Percentiles rank a stretch among this genome's conserved stretches.
Conservation (phyloP, 1,139 yeast species). For the Debaryomyces singareniensis region DNA sequence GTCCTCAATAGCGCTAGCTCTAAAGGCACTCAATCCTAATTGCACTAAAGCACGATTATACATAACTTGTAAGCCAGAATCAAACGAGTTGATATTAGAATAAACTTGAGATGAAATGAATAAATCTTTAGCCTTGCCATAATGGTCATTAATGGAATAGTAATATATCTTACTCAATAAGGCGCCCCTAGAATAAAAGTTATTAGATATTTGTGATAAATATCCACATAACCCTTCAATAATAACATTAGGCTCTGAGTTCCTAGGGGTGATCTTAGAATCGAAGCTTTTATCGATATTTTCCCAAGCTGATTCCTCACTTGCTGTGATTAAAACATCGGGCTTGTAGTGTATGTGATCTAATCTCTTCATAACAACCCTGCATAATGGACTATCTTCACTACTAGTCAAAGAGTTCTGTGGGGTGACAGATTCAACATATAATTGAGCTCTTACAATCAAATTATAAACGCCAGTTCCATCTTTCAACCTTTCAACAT, state of each 20-base stretch:
- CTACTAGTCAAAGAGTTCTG: slow-evolving; percentile 29
- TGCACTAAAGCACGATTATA: slow-evolving; percentile 96
- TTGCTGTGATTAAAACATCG: slow-evolving; percentile 57
- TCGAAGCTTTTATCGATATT: slow-evolving; percentile 20
- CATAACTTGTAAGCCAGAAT: slow-evolving; percentile 79
- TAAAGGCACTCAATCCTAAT: slow-evolving; percentile 93
- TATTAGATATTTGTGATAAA: slow-evolving; percentile 60
- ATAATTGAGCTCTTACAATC: slow-evolving; percentile 79
- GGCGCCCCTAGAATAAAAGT: slow-evolving; percentile 74
- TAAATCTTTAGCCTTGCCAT: slow-evolving; percentile 80
- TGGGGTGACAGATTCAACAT: slow-evolving; percentile 63
- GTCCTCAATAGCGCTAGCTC: slow-evolving; percentile 80
- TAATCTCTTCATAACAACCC: slow-evolving; percentile 77
- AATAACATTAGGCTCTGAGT: slow-evolving; percentile 35
- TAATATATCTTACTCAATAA: slow-evolving; percentile 83
- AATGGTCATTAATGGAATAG: slow-evolving; percentile 82
- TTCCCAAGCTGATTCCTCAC: slow-evolving; percentile 71
- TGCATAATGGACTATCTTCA: slow-evolving; percentile 58
- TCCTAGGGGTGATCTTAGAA: slow-evolving; percentile 29
- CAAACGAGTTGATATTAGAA: slow-evolving; percentile 75
- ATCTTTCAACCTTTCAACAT: slow-evolving; percentile 84
- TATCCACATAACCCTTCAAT: slow-evolving; percentile 61
- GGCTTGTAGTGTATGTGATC: slow-evolving; percentile 96
- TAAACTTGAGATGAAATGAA: slow-evolving; percentile 81
- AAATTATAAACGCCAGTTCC: slow-evolving; percentile 72